Evolutionary conservation across 2,329 filamentous ascomycete genomes (phyloP), one percentile per base, ranked within the genome.

Genomic region (Cyclaneusma minus): DNA sequence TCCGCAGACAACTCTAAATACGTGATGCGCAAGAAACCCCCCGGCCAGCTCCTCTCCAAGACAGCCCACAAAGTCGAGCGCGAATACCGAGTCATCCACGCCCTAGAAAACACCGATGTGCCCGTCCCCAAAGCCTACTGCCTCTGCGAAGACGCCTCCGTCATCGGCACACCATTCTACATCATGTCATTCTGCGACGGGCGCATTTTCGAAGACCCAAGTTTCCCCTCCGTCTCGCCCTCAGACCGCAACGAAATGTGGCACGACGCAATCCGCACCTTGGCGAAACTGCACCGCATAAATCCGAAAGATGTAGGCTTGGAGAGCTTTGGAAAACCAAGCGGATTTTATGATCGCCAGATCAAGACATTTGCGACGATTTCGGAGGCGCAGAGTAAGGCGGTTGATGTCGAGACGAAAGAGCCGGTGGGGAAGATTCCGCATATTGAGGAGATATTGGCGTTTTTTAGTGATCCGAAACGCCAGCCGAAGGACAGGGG

Each of bases 1-100:
- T 73, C 73, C 27, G 62, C 70, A 37, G 62, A 72, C 47, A 70
- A 73, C 27, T 52, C 60, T 39, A 72, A 74, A 47, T 93, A 76
- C 55, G 89, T 98, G 17, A 68, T 95, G 60, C 82, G 89, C 50
- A 95, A 98, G 67, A 95, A 95, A 58, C 89, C 89, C 1, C 87
- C 89, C n/a, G 89, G 89, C 36, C 73, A 77, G 56, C 74, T 98
- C 20, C 65, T 95, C 25, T 93, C 83, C 42, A 83, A 84, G 57
- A 87, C 87, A 3, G 89, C 89, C 7, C 89, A 98, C 59, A 80
- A 87, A 51, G 87, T 98, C 44, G 89, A 98, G 57, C 79, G 89
- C 42, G 89, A 98, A 55, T 89, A 89, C 57, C 74, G 77, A 44
- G 79, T 95, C 45, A 79, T 95, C 45, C 71, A 81, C 48, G 85